phyloP scores from a whole-genome alignment of 1,139 yeast genomes.

The Yamadazyma friedrichii region DNA sequence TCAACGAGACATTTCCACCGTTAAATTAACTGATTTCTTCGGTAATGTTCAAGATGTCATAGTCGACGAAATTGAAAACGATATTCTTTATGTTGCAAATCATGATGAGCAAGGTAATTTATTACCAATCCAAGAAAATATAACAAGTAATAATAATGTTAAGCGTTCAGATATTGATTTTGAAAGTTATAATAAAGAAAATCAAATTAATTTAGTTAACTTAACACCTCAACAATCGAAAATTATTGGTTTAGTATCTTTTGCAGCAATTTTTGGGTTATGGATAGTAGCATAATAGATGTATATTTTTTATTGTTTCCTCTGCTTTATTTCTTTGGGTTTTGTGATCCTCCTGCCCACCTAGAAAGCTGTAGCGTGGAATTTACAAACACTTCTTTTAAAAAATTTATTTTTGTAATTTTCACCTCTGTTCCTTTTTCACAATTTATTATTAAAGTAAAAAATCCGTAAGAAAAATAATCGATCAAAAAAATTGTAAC shows the following conservation, averaged over 20 bases:
- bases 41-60: conserved; percentile 89
- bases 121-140: not conserved
- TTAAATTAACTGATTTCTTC: conserved; percentile 86
- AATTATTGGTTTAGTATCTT: conserved; percentile 17
- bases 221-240: conserved; percentile 18
- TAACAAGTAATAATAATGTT: conserved; percentile 6
- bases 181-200: conserved; percentile 12
- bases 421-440: too few relatives aligned
- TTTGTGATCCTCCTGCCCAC: not conserved
- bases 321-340: not conserved
- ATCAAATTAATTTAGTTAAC: conserved; percentile 15
- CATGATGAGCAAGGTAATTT: conserved; percentile 23
- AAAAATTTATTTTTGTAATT: too few relatives aligned
- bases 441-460: too few relatives aligned
- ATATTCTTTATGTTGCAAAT: conserved; percentile 34
- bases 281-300: conserved; percentile 21
- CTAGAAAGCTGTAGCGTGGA: too few relatives aligned
- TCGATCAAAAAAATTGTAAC: too few relatives aligned
- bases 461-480: too few relatives aligned
- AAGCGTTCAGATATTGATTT: conserved; percentile 9
- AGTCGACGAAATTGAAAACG: conserved; percentile 56
- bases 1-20: conserved; percentile 64
- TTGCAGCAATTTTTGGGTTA: conserved; percentile 19
- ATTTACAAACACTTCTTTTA: too few relatives aligned
- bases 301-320: not conserved